Percentiles rank a stretch among this genome's conserved stretches.
phyloP scores from a whole-genome alignment of 352 stramenopile genomes.

The Globisporangium canariense region DNA sequence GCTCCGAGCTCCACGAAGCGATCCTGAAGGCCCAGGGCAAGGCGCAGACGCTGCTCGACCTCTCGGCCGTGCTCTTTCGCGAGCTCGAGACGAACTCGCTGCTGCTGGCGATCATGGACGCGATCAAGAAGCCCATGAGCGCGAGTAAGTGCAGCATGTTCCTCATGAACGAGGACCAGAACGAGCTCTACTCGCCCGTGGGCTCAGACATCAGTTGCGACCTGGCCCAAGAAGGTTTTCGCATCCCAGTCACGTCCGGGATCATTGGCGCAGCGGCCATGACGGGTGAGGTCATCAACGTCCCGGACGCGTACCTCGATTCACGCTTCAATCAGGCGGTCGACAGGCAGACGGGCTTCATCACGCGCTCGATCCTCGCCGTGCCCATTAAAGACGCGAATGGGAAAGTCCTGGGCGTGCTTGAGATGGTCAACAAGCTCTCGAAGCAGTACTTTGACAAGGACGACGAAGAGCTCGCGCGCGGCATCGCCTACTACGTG shows the following conservation, averaged over 20 bases:
- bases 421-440: slow-evolving; percentile 68
- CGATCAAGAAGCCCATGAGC: slow-evolving; percentile 50
- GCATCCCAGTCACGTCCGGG: slow-evolving; percentile 47
- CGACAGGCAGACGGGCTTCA: slow-evolving; percentile 61
- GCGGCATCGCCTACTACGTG: slow-evolving; percentile 61
- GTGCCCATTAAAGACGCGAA: slow-evolving; percentile 79
- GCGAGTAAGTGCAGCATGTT: slow-evolving; percentile 65
- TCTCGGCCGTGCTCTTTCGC: slow-evolving; percentile 61
- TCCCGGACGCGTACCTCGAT: slow-evolving; percentile 69
- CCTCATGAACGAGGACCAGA: slow-evolving; percentile 51
- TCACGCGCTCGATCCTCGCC: slow-evolving; percentile 69
- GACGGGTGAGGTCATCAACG: slow-evolving; percentile 70
- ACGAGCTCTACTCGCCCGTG: slow-evolving; percentile 51
- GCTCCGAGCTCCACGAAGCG: slow-evolving; percentile 53
- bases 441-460: slow-evolving; percentile 71
- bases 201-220: slow-evolving; percentile 42
- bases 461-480: slow-evolving; percentile 61
- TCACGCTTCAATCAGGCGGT: slow-evolving; percentile 57
- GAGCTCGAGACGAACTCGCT: slow-evolving; percentile 61
- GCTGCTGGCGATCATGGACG: slow-evolving; percentile 47
- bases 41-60: slow-evolving; percentile 57
- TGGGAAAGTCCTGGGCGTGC: slow-evolving; percentile 56
- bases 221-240: slow-evolving; percentile 39
- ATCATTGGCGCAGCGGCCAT: slow-evolving; percentile 60
- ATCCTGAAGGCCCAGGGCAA: slow-evolving; percentile 58